A percentile compares a stretch with the other conserved stretches of the same genome.
phyloP scores from a whole-genome alignment of 2,329 filamentous ascomycete species.

The Penicillium capsulatum region DNA sequence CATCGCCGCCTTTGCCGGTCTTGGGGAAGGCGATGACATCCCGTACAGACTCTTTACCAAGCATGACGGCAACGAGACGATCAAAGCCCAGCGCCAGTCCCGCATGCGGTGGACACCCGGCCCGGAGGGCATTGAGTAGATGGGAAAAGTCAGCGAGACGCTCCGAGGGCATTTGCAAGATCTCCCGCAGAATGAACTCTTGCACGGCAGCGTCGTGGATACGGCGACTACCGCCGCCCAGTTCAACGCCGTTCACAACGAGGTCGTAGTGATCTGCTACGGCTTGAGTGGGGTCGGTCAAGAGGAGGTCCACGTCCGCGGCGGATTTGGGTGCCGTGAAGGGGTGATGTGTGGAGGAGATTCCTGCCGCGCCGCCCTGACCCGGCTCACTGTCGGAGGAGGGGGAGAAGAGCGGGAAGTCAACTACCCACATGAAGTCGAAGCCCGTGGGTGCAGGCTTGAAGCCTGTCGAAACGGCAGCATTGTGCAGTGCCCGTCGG shows the following conservation, averaged over 20 bases:
- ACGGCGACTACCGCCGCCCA: slow-evolving; percentile 87
- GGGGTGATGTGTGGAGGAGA: slow-evolving; percentile 87
- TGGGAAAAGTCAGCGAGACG: slow-evolving; percentile 80
- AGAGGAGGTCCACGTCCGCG: slow-evolving; percentile 69
- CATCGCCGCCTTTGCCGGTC: slow-evolving; percentile 82
- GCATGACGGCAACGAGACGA: slow-evolving; percentile 73
- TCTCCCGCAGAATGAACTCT: slow-evolving; percentile 75
- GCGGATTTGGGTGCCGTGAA: slow-evolving; percentile 80
- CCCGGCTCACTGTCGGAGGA: slow-evolving; percentile 63
- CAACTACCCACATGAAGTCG: slow-evolving; percentile 76
- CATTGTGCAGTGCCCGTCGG: slow-evolving; percentile 64
- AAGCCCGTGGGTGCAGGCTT: slow-evolving; percentile 52
- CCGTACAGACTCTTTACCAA: slow-evolving; percentile 69
- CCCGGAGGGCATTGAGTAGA: slow-evolving; percentile 72
- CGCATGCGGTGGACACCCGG: slow-evolving; percentile 90
- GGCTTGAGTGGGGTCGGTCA: slow-evolving; percentile 65
- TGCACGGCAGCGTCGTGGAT: slow-evolving; percentile 83
- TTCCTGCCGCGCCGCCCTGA: slow-evolving; percentile 74
- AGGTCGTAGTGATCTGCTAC: slow-evolving; percentile 91
- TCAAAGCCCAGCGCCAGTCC: slow-evolving; percentile 93
- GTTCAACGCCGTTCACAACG: slow-evolving; percentile 89
- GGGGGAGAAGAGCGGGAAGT: slow-evolving; percentile 90
- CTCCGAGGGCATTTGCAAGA: slow-evolving; percentile 70
- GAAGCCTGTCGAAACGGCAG: slow-evolving; percentile 61
- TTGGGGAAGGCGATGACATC: slow-evolving; percentile 98